A percentile compares a stretch with the other conserved stretches of the same genome.
These are phyloP conservation scores for Phialocephala sp. DNA, from an alignment of 2,329 filamentous ascomycete species.

Conservation along the genomic window DNA sequence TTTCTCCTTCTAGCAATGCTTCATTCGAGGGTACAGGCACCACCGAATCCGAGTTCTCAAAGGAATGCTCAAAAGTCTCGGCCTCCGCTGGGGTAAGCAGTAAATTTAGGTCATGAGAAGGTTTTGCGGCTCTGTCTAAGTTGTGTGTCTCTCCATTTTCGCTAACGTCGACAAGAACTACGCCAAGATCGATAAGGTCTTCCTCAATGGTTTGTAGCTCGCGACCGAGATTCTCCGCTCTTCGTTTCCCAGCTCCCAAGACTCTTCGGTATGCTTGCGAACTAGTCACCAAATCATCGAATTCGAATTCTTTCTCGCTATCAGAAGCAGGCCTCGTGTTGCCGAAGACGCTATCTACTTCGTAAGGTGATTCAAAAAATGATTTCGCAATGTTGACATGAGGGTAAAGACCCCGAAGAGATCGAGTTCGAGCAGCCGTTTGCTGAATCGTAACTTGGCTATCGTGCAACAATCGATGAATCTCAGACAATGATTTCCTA, in stretches of 20 bases:
- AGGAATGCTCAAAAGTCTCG: no score
- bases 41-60: no score
- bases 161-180: neutral
- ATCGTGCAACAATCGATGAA: neutral
- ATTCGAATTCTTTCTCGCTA: neutral
- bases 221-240: neutral
- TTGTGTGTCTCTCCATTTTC: neutral
- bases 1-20: no score
- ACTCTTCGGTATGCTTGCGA: neutral
- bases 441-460: neutral
- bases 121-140: neutral
- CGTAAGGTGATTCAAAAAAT: neutral
- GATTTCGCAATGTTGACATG: neutral
- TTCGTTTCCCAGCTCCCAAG: neutral
- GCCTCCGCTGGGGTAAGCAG: no score
- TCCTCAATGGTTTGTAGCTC: neutral
- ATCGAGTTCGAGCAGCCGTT: neutral
- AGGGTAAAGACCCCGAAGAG: neutral
- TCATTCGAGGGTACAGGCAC: no score
- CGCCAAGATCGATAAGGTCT: neutral
- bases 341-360: neutral
- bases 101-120: constrained; percentile 2
- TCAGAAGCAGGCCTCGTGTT: no score
- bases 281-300: neutral
- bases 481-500: neutral